Percentiles rank a stretch among this genome's conserved stretches.
These are phyloP conservation scores for Trichocomaceae sp. DNA, from an alignment of 2,329 filamentous ascomycete genomes.

Conservation along the genomic window DNA sequence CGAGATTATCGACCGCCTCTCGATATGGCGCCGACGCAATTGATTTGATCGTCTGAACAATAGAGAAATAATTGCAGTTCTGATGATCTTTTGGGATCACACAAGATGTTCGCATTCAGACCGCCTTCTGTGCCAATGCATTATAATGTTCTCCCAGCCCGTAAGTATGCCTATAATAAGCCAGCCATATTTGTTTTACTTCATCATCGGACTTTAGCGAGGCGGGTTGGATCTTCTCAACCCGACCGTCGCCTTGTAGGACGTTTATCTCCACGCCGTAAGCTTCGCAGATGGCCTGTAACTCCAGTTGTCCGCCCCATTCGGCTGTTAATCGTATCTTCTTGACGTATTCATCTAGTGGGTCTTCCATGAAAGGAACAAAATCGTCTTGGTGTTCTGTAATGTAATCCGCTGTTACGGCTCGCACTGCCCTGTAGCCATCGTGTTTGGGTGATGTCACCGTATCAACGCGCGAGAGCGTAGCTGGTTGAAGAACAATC, in stretches of 20 bases:
- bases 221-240: constrained; percentile 63
- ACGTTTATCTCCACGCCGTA: constrained; percentile 79
- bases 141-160: constrained; percentile 97
- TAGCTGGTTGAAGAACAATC: constrained; percentile 26
- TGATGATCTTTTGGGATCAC: not conserved
- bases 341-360: constrained; percentile 62
- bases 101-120: not conserved
- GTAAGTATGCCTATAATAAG: constrained; percentile 91
- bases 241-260: constrained; percentile 70
- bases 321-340: constrained; percentile 83
- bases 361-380: constrained; percentile 77
- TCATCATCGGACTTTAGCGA: constrained; percentile 36
- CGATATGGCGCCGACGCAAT: constrained; percentile 36
- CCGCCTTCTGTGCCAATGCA: constrained; percentile 55
- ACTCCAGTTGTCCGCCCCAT: constrained; percentile 91
- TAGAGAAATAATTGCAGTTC: not conserved
- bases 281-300: constrained; percentile 72
- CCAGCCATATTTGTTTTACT: constrained; percentile 70
- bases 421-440: constrained; percentile 61
- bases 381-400: constrained; percentile 69
- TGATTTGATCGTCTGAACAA: not conserved
- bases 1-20: constrained; percentile 37
- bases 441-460: constrained; percentile 33
- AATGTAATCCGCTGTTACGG: constrained; percentile 72
- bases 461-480: constrained; percentile 27